Conservation (phyloP, 805 yeast species). For the Limtongia smithiae region DNA sequence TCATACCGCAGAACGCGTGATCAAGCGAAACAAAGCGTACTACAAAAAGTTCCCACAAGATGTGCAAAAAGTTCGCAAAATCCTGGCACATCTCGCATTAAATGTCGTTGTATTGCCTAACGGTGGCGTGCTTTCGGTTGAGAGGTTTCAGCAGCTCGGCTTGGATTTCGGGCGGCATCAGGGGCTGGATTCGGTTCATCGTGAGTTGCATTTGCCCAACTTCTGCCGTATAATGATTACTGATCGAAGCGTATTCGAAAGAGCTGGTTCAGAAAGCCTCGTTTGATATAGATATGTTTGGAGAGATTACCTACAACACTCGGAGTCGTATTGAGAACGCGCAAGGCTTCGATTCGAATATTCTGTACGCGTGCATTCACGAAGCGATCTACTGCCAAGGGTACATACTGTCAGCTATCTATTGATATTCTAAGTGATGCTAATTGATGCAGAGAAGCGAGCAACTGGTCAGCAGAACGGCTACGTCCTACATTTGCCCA, state of each 20-base stretch:
- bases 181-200: constrained; percentile 49
- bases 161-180: constrained; percentile 50
- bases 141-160: constrained; percentile 54
- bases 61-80: constrained; percentile 37
- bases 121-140: constrained; percentile 49
- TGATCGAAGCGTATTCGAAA: not conserved
- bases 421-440: constrained; percentile 20
- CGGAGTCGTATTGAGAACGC: constrained; percentile 38
- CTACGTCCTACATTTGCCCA: constrained; percentile 35
- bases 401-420: constrained; percentile 25
- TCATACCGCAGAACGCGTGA: constrained; percentile 34
- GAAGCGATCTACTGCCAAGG: constrained; percentile 55
- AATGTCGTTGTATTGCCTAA: constrained; percentile 45
- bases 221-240: not conserved
- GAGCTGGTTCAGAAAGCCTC: constrained; percentile 42
- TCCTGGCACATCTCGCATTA: constrained; percentile 21
- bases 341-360: constrained; percentile 51
- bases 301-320: constrained; percentile 42
- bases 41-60: constrained; percentile 52
- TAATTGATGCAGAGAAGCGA: constrained; percentile 27
- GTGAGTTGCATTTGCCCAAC: constrained; percentile 1
- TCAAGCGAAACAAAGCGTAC: constrained; percentile 48
- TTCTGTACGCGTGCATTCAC: constrained; percentile 53
- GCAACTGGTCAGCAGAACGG: constrained; percentile 51
- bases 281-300: constrained; percentile 41